Conservation (phyloP, 2,329 filamentous ascomycete genomes). For the Scedosporium boydii region DNA sequence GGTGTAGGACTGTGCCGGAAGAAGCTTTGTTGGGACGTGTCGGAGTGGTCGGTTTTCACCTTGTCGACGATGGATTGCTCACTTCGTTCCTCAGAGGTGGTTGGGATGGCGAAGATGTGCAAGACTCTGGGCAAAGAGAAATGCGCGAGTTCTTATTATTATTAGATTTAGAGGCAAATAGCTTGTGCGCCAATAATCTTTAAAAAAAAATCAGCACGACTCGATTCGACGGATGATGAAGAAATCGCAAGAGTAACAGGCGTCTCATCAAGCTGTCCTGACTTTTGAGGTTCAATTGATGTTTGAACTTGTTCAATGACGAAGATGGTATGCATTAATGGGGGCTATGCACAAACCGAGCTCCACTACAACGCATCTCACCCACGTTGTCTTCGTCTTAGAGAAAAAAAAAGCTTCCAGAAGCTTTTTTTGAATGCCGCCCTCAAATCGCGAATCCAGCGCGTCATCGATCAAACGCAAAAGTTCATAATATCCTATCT, state of each 20-base stretch:
- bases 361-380: not conserved
- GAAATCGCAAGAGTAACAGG: too few relatives aligned
- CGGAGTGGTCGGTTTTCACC: not conserved
- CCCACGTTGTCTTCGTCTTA: not conserved
- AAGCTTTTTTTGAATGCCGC: not conserved
- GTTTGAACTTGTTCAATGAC: not conserved
- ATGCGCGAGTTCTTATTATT: not conserved
- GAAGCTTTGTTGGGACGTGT: not conserved
- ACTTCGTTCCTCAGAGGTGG: not conserved
- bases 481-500: not conserved
- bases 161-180: too few relatives aligned
- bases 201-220: too few relatives aligned
- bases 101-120: not conserved
- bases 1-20: not conserved
- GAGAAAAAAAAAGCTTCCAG: not conserved
- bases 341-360: not conserved
- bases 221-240: too few relatives aligned
- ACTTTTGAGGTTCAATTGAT: too few relatives aligned
- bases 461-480: not conserved
- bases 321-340: not conserved
- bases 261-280: too few relatives aligned
- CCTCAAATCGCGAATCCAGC: not conserved
- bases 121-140: not conserved
- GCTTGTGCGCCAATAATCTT: too few relatives aligned
- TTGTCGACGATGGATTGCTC: not conserved